Conservation (phyloP, 257 asterid genomes). For the Knoxia roxburghii region DNA sequence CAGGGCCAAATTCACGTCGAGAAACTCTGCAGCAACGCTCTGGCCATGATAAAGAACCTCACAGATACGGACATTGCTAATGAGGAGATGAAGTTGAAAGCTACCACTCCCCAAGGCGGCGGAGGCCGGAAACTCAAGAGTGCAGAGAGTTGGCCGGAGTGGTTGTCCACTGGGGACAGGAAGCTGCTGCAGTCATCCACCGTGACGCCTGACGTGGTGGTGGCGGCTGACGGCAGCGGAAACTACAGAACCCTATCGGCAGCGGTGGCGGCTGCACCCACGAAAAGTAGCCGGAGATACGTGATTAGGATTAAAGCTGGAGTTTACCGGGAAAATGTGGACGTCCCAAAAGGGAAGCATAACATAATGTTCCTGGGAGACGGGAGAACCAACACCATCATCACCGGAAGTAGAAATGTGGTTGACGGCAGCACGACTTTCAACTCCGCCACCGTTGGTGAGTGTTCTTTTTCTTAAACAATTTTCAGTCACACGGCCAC, state of each 20-base stretch:
- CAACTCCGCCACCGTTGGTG: constrained; percentile 82
- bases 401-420: constrained; percentile 62
- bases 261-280: constrained; percentile 86
- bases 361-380: constrained; percentile 85
- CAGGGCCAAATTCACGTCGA: constrained; percentile 53
- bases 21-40: constrained; percentile 68
- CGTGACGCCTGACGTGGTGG: constrained; percentile 57
- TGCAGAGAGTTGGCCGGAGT: constrained; percentile 56
- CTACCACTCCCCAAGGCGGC: not conserved
- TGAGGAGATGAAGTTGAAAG: constrained; percentile 30
- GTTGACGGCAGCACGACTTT: constrained; percentile 76
- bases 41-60: constrained; percentile 79
- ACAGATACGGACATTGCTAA: constrained; percentile 47
- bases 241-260: constrained; percentile 55
- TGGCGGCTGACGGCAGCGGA: constrained; percentile 91
- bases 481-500: no score
- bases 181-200: constrained; percentile 58
- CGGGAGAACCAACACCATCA: constrained; percentile 62
- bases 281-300: constrained; percentile 45
- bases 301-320: constrained; percentile 73
- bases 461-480: constrained; percentile 14
- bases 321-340: constrained; percentile 75
- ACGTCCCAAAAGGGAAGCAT: constrained; percentile 45
- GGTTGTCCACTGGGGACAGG: constrained; percentile 78
- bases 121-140: constrained; percentile 37